These are phyloP conservation scores for Russula sp. DNA, from an alignment of 768 basidiomycete genomes.

Conservation along the genomic window DNA sequence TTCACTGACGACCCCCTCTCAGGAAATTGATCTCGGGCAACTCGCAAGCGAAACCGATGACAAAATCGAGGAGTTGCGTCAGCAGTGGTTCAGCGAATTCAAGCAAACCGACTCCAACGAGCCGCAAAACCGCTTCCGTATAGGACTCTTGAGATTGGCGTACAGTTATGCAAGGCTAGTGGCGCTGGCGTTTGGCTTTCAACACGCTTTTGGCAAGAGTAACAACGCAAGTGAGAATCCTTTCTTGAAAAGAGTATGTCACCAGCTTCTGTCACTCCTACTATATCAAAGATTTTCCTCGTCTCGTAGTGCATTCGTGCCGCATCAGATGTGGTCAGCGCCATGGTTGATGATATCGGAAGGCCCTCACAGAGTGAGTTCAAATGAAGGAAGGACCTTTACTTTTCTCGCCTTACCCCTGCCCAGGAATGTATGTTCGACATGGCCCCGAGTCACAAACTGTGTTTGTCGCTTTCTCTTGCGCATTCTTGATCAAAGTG, in stretches of 20 bases:
- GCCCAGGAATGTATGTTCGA: conserved; percentile 22
- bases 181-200: conserved; percentile 68
- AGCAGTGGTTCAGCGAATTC: conserved; percentile 47
- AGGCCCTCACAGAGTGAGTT: conserved; percentile 47
- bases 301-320: conserved; percentile 52
- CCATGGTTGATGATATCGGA: conserved; percentile 52
- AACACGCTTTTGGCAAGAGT: conserved; percentile 62
- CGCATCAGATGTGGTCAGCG: conserved; percentile 56
- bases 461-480: conserved; percentile 29
- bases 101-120: conserved; percentile 49
- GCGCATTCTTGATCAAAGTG: conserved; percentile 29
- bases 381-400: background rate
- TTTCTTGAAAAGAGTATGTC: conserved; percentile 56
- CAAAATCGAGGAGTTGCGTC: conserved; percentile 46
- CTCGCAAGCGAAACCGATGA: conserved; percentile 66
- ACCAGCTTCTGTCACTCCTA: background rate
- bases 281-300: conserved; percentile 4
- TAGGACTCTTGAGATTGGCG: conserved; percentile 50
- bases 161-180: conserved; percentile 65
- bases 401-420: background rate
- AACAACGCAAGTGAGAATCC: conserved; percentile 49
- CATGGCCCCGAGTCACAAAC: conserved; percentile 29
- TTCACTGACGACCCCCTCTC: background rate
- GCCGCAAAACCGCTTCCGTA: conserved; percentile 51
- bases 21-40: conserved; percentile 58